Evolutionary conservation across 2,329 filamentous ascomycete genomes (phyloP).

Genomic region (Diplodia corticola): DNA sequence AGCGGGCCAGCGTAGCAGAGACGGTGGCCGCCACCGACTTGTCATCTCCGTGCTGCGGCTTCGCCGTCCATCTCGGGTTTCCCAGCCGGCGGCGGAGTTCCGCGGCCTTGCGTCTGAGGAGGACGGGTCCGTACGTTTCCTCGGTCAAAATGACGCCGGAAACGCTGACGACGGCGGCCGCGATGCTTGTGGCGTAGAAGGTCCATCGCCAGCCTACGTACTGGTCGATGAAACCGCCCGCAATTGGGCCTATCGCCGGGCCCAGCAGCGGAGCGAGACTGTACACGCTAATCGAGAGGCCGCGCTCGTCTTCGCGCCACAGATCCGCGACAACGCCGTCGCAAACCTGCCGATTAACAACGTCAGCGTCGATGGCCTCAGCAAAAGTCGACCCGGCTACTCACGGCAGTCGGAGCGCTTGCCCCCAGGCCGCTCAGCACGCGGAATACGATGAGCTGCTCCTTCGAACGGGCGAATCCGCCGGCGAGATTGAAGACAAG

Average conservation of each 20-base stretch:
- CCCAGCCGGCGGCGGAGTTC: conserved; percentile 50
- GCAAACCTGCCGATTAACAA: no score
- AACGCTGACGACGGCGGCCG: conserved; percentile 29
- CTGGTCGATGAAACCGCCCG: conserved; percentile 39
- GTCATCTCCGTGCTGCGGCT: conserved; percentile 25
- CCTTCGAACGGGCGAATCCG: no score
- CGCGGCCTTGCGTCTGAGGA: conserved; percentile 49
- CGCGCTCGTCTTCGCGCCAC: conserved; percentile 31
- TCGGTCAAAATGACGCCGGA: conserved; percentile 42
- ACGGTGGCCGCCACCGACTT: no score
- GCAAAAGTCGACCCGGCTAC: no score
- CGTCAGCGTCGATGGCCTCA: no score
- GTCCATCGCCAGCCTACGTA: conserved; percentile 38
- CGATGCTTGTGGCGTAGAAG: conserved; percentile 39
- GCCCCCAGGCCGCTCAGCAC: no score
- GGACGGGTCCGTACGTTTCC: conserved; percentile 51
- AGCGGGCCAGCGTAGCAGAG: conserved; percentile 48
- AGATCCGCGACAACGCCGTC: no score
- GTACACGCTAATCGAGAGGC: conserved; percentile 28
- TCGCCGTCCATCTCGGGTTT: conserved; percentile 35
- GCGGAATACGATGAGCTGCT: no score
- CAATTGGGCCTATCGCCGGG: conserved; percentile 35
- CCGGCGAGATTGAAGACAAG: conserved; percentile 33
- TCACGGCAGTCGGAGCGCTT: no score
- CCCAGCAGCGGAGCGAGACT: conserved; percentile 36